phyloP scores from a whole-genome alignment of 441 rosid genomes.

The Manihot esculenta region DNA sequence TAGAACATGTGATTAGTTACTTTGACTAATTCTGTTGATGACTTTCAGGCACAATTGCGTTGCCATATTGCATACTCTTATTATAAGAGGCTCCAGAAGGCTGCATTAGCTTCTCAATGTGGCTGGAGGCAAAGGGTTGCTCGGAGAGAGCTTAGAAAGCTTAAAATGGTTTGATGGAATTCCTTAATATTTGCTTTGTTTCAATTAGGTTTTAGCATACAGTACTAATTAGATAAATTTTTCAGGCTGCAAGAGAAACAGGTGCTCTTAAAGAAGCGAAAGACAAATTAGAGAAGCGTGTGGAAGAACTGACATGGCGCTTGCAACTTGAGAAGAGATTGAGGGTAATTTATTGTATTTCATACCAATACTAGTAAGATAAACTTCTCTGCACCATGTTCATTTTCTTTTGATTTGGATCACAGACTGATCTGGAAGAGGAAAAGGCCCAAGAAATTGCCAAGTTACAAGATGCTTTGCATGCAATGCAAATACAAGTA shows the following conservation, averaged over 20 bases:
- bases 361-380: not conserved
- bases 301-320: constrained; percentile 99
- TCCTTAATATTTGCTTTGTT: constrained; percentile 24
- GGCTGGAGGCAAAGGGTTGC: constrained; percentile 98
- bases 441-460: constrained; percentile 86
- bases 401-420: constrained; percentile 29
- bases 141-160: constrained; percentile 86
- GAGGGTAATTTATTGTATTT: constrained; percentile 54
- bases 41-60: constrained; percentile 77
- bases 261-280: constrained; percentile 99
- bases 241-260: constrained; percentile 95
- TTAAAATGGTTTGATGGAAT: constrained; percentile 74
- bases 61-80: constrained; percentile 61
- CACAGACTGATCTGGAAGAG: constrained; percentile 91
- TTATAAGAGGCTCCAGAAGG: constrained; percentile 81
- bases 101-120: constrained; percentile 84
- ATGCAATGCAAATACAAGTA: constrained; percentile 62
- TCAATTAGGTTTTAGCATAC: constrained; percentile 1
- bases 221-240: constrained; percentile 21
- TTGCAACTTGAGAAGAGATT: constrained; percentile 93
- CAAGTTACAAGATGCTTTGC: constrained; percentile 76
- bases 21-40: constrained; percentile 21
- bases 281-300: constrained; percentile 97
- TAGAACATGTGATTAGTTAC: not conserved
- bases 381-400: not conserved